A percentile compares a stretch with the other conserved stretches of the same genome.
Evolutionary conservation across 768 basidiomycete species (phyloP).

Genomic region (Tricholoma matsutake): DNA sequence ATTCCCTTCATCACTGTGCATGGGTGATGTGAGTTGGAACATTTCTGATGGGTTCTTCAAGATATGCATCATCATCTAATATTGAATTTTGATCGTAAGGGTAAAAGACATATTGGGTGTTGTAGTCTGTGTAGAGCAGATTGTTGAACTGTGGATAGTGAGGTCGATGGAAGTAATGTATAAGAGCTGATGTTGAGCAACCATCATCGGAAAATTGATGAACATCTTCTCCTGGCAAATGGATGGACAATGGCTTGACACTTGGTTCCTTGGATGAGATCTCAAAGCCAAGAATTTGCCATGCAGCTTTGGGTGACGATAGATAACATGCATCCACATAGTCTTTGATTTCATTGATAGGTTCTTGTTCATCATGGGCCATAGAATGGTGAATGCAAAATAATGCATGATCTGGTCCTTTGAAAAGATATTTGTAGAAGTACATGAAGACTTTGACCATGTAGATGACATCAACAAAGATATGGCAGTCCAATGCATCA

Average conservation of each 20-base stretch:
- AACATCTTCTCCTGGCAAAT: slow-evolving; percentile 1
- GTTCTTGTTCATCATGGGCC: not conserved
- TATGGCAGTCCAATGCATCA: slow-evolving; percentile 3
- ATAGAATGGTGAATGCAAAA: not conserved
- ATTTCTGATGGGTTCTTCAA: not conserved
- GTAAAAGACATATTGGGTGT: not conserved
- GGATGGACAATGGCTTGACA: not conserved
- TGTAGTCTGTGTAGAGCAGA: not conserved
- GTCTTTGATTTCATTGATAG: slow-evolving; percentile 4
- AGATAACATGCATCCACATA: slow-evolving; percentile 8
- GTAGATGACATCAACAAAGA: not conserved
- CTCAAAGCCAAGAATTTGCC: slow-evolving; percentile 9
- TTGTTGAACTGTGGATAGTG: not conserved
- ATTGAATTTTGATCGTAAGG: not conserved
- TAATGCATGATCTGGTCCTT: slow-evolving; percentile 5
- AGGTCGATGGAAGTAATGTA: not conserved
- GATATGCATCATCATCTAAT: not conserved
- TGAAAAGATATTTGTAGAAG: slow-evolving; percentile 10
- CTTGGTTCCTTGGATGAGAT: slow-evolving; percentile 6
- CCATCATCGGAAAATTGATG: not conserved
- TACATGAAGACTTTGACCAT: slow-evolving; percentile 5
- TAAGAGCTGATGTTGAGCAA: not conserved
- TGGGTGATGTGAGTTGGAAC: too few species aligned
- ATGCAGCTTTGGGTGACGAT: slow-evolving; percentile 3
- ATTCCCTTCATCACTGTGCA: too few species aligned